phyloP scores from a whole-genome alignment of 1,284 basidiomycete genomes.

The Leccinum ponderosum region DNA sequence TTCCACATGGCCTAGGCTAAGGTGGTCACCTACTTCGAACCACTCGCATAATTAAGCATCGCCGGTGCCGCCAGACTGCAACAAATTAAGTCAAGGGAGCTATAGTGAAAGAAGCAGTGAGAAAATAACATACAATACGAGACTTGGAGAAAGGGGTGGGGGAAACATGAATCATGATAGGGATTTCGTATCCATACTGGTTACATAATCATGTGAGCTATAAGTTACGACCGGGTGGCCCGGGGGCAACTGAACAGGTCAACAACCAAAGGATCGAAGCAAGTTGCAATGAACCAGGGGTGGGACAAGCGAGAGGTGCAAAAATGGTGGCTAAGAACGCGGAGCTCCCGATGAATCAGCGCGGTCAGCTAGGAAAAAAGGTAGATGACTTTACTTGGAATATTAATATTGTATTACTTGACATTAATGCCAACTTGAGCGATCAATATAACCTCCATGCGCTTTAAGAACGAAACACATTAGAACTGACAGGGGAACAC shows the following conservation, averaged over 20 bases:
- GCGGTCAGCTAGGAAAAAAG: background rate
- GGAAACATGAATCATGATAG: background rate
- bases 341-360: background rate
- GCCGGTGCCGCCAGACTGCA: background rate
- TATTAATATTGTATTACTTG: too few species aligned
- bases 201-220: background rate
- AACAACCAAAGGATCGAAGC: background rate
- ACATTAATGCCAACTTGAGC: background rate
- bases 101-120: background rate
- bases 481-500: background rate
- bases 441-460: background rate
- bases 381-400: background rate
- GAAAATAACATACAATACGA: background rate
- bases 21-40: background rate
- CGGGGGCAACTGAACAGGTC: background rate
- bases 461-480: background rate
- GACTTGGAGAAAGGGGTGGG: background rate
- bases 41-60: background rate
- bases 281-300: background rate
- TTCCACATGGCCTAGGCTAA: background rate
- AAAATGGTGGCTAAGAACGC: background rate
- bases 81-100: background rate
- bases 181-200: background rate
- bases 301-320: background rate
- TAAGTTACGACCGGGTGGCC: background rate